A percentile compares a stretch with the other conserved stretches of the same genome.
phyloP scores from a whole-genome alignment of 2,329 filamentous ascomycete species.

The Aureobasidium sp. region DNA sequence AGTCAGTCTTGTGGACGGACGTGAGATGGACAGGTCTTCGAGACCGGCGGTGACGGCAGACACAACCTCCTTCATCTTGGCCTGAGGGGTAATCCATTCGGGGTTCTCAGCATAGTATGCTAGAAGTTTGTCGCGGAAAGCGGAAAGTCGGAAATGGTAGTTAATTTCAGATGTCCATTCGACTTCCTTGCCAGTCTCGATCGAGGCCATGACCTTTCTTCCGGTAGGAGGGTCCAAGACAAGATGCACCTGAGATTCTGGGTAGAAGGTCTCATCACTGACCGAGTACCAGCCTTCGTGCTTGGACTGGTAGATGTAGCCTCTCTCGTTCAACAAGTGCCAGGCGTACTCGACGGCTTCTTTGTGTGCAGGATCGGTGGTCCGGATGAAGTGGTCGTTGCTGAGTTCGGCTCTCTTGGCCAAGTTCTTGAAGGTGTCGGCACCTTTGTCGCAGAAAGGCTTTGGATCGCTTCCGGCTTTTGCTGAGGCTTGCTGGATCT shows the following conservation, averaged over 20 bases:
- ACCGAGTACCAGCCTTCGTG: constrained; percentile 97
- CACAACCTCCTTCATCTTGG: constrained; percentile 70
- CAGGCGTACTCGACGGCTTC: constrained; percentile 85
- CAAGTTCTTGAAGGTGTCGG: constrained; percentile 68
- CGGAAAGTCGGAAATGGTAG: constrained; percentile 87
- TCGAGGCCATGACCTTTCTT: constrained; percentile 69
- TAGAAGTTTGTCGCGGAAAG: constrained; percentile 68
- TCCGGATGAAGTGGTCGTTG: constrained; percentile 85
- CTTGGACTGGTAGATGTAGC: constrained; percentile 73
- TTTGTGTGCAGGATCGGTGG: constrained; percentile 73
- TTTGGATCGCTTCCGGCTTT: constrained; percentile 63
- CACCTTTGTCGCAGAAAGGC: constrained; percentile 80
- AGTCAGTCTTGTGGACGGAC: constrained; percentile 63
- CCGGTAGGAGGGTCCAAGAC: constrained; percentile 73
- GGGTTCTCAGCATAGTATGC: constrained; percentile 72
- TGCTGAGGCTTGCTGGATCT: constrained; percentile 80
- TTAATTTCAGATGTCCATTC: constrained; percentile 92
- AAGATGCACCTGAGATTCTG: constrained; percentile 62
- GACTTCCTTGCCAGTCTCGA: constrained; percentile 84
- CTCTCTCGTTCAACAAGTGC: constrained; percentile 65
- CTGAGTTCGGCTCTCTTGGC: constrained; percentile 60
- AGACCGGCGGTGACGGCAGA: constrained; percentile 68
- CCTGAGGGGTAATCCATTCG: constrained; percentile 62
- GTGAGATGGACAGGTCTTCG: constrained; percentile 80
- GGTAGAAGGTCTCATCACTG: constrained; percentile 94